Base-by-base conservation (phyloP, 768 basidiomycete genomes). In the Leccinum variicolor region DNA sequence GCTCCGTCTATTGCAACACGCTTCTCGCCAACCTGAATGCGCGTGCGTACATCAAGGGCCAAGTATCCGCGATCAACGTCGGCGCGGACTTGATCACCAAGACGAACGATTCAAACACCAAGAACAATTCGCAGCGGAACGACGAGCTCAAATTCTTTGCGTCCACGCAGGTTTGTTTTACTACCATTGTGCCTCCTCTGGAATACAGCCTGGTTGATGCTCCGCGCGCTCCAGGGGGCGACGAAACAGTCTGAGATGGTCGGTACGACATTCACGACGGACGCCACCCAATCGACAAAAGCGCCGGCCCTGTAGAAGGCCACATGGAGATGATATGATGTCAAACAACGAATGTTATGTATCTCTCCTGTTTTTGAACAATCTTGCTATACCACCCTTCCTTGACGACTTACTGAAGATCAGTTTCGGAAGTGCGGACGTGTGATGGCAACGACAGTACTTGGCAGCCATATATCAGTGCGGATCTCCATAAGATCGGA, bases 11-110 rank as follows among this genome's bases (percentile, higher is more conserved):
- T n/a, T 51, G 50, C 41, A 56, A 51, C 23, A 56, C 41, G 17
- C 28, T 56, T 3, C 55, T 56, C 17, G 55, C 55, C 50, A 56
- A 56, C 50, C 23, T 51, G 21, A 56, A 56, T 23, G 55, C 50
- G 1, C 41, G 55, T n/a, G 8, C 55, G 9, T 56, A 56, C n/a
- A 52, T 56, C 55, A 56, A 56, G 31, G 17, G 14, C 6, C 29
- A 51, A 23, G 25, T 29, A 13, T 25, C 29, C 15, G 25, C 41
- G 41, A 10, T 56, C 21, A 43, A 51, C n/a, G 29, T 26, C 7
- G 41, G 50, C 23, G 50, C 55, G 11, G 55, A 45, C 31, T 33
- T 56, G 39, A 15, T 51, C 41, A 45, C 39, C 17, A 19, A 29
- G 6, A 51, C 29, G 4, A 4, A 17, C 3, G 54, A 36, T 3